Evolutionary conservation across 2,329 filamentous ascomycete species (phyloP).

Genomic region (Paramyrothecium sp.): DNA sequence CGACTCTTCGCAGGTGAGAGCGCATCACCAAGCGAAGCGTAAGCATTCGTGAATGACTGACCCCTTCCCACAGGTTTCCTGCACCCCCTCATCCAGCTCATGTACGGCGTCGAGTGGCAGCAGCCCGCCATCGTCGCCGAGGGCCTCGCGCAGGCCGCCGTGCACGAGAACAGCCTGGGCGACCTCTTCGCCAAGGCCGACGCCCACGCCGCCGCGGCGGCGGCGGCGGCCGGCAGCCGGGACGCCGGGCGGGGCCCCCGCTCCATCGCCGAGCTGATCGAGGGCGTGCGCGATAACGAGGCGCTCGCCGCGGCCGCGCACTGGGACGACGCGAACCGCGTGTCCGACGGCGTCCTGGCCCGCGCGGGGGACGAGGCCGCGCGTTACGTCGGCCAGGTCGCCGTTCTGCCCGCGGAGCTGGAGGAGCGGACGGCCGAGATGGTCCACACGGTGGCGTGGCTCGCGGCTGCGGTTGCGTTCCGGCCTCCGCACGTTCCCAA

Average conservation of each 20-base stretch:
- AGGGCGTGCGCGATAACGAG: constrained; percentile 52
- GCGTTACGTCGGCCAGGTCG: constrained; percentile 56
- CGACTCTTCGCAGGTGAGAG: constrained; percentile 69
- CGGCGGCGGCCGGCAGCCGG: not conserved
- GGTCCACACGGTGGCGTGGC: constrained; percentile 60
- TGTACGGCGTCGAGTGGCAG: constrained; percentile 79
- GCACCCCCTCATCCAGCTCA: constrained; percentile 82
- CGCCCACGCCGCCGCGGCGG: constrained; percentile 45
- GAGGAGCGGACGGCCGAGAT: constrained; percentile 58
- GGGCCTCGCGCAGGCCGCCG: constrained; percentile 72
- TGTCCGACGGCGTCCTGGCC: constrained; percentile 66
- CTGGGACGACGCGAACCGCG: constrained; percentile 57
- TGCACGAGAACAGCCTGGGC: constrained; percentile 60
- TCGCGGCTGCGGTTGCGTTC: constrained; percentile 56
- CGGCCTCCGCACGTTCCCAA: constrained; percentile 64
- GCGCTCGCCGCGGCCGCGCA: constrained; percentile 52
- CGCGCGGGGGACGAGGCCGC: constrained; percentile 65
- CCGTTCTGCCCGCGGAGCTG: constrained; percentile 54
- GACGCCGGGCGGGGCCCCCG: not conserved
- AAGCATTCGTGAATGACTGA: not conserved
- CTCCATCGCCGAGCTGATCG: constrained; percentile 53
- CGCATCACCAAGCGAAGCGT: constrained; percentile 13
- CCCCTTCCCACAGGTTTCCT: constrained; percentile 53
- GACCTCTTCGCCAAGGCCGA: constrained; percentile 55
- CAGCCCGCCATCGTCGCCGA: constrained; percentile 82